Evolutionary conservation across 2,329 filamentous ascomycete genomes (phyloP), one percentile per base, ranked within the genome.

Genomic region (Trichoderma lentiforme): DNA sequence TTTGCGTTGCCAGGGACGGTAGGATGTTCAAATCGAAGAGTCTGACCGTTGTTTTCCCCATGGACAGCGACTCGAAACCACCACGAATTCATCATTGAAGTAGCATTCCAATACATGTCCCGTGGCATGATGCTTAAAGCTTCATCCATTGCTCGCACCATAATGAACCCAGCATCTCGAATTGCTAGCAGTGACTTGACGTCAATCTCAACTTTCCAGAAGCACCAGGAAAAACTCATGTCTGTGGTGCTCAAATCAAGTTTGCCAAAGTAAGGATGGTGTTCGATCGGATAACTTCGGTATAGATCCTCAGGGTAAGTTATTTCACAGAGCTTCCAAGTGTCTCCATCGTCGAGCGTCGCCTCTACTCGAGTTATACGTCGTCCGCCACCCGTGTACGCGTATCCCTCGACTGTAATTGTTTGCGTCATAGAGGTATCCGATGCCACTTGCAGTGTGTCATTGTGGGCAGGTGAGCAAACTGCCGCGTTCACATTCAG

Each of bases 11-110:
- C 90, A 7, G 94, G 93, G 74, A 94, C 92, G 3, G 94, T 97
- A 0, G 95, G 95, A 76, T 98, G 95, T 80, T 97, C 94, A 75
- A 98, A 98, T 6, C 89, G 86, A 56, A 97, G 82, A 8, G 78
- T 81, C 57, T 77, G 72, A 0, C 85, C 86, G 12, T n/a, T 30
- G 3, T 43, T 47, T 73, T 95, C 90, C 71, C 90, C 90, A 67
- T 89, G 88, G 70, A 98, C 92, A 2, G 90, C 89, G 1, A 98
- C 88, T 6, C 95, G 87, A 80, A 92, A 98, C 95, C 95, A 98
- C 0, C 87, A 80, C 92, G 98, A 95, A 95, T 98, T 97, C 95
- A 98, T 97, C 95, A 98, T 98, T 0, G 95, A 94, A 51, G 97
- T 83, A 2, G 97, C 94, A 73, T 90, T 94, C 95, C 95, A 98